These are phyloP conservation scores for Gomphus bonarii DNA, from an alignment of 1,284 basidiomycete species.

Conservation along the genomic window DNA sequence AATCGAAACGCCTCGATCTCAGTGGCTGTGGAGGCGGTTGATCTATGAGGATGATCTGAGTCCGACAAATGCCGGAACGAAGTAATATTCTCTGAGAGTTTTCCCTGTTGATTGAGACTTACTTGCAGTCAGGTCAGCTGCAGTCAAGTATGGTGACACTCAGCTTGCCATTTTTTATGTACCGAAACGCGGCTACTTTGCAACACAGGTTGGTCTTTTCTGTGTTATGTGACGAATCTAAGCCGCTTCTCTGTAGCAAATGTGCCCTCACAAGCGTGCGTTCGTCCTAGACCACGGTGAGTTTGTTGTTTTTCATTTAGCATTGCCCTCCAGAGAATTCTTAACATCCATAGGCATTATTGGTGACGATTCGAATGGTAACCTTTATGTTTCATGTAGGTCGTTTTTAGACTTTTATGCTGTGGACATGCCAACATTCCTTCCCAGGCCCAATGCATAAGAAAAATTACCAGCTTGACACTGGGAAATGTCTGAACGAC, in stretches of 20 bases:
- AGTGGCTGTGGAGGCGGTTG: slow-evolving; percentile 55
- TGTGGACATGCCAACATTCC: background rate
- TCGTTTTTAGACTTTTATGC: slow-evolving; percentile 3
- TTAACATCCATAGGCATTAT: slow-evolving; percentile 26
- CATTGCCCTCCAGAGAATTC: background rate
- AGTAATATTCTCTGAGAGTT: slow-evolving; percentile 22
- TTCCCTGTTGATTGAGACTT: background rate
- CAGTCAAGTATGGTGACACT: slow-evolving; percentile 61
- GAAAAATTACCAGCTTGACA: slow-evolving; percentile 52
- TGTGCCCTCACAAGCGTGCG: slow-evolving; percentile 55
- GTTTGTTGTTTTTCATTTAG: slow-evolving; percentile 13
- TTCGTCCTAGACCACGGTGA: slow-evolving; percentile 63
- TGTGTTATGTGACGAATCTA: background rate
- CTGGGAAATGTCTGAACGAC: slow-evolving; percentile 56
- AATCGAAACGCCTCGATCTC: slow-evolving; percentile 31
- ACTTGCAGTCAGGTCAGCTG: slow-evolving; percentile 27
- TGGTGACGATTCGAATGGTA: slow-evolving; percentile 46
- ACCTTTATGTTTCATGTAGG: slow-evolving; percentile 35
- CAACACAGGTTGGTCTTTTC: slow-evolving; percentile 41
- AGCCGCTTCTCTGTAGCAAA: slow-evolving; percentile 20
- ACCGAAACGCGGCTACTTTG: slow-evolving; percentile 47
- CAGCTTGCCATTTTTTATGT: slow-evolving; percentile 62
- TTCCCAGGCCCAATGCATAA: slow-evolving; percentile 57
- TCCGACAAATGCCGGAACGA: slow-evolving; percentile 38
- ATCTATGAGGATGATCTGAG: slow-evolving; percentile 42